Conservation (phyloP, 257 asterid species). For the Solanum commersonii region DNA sequence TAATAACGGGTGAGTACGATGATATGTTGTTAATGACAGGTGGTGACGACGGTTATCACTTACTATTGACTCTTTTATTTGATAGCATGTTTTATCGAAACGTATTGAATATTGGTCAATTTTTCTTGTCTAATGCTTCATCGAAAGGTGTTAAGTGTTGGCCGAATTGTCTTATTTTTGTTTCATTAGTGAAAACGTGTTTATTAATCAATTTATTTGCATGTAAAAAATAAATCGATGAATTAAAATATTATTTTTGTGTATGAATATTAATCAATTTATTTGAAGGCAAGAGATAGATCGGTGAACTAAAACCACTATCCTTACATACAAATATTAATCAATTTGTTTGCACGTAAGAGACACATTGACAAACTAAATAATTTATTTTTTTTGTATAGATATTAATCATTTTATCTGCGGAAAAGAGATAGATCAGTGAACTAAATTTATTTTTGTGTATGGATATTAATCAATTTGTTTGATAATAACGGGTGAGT, state of each 20-base stretch:
- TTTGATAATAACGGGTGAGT: background rate
- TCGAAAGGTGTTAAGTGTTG: background rate
- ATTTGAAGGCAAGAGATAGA: background rate
- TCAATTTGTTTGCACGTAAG: background rate
- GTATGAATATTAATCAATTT: background rate
- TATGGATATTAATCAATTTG: background rate
- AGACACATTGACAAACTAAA: background rate
- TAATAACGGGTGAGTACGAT: background rate
- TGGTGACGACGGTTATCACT: rapidly evolving
- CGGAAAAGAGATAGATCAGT: background rate
- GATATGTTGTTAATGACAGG: background rate
- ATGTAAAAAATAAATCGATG: background rate
- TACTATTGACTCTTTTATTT: background rate
- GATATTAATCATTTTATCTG: background rate
- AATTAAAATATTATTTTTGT: rapidly evolving
- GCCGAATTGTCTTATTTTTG: background rate
- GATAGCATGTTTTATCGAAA: background rate
- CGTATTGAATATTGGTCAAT: background rate
- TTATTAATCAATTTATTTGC: background rate
- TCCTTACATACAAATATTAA: background rate
- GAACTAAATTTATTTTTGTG: too few relatives aligned
- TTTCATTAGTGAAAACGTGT: background rate
- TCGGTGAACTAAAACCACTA: background rate
- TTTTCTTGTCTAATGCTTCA: background rate
- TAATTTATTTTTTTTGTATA: rapidly evolving